Evolutionary conservation across 257 asterid species (phyloP), one percentile per base, ranked within the genome.

Genomic region (Solanum phureja): DNA sequence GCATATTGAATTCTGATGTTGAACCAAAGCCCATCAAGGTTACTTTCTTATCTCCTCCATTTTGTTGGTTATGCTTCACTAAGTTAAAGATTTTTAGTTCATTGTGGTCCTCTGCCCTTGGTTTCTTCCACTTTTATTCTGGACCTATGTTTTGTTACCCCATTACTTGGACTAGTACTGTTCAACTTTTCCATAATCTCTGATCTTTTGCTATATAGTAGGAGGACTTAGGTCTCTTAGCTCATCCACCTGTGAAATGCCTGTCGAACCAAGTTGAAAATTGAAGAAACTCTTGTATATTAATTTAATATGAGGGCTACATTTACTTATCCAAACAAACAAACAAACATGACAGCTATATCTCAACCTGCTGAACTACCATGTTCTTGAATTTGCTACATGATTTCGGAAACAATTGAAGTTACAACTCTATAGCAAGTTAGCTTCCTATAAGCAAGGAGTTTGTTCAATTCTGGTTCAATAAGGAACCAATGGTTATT

Each of bases 21-120:
- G 98, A 93, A 85, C 93, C 96, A 38, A 92, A 94, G 89, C 93
- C 95, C 38, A 40, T 92, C 86, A 90, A 95, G 98, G 99, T 96
- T 74, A 88, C 49, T 68, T 56, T 87, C 60, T 27, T 44, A 83
- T 34, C 68, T 85, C 82, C 82, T 24, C 49, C 58, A 52, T 42
- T 52, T 87, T 68, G 83, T 18, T 82, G 84, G 85, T 24, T 33
- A 62, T 85, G 52, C 42, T 58, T 52, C 68, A 31, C 33, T 73
- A 60, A 49, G 69, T 82, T 82, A 64, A 49, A 29, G 42, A 82
- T 3, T 81, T 46, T 49, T 31, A 52, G 29, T 35, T 62, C 73
- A 66, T 16, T 76, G 72, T 23, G 60, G 76, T 35, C 86, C 87
- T 60, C 73, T 81, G 18, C 46, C 35, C 64, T 49, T 9, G 7